Conservation (phyloP, 768 basidiomycete genomes). For the Rhizopogon vulgaris region DNA sequence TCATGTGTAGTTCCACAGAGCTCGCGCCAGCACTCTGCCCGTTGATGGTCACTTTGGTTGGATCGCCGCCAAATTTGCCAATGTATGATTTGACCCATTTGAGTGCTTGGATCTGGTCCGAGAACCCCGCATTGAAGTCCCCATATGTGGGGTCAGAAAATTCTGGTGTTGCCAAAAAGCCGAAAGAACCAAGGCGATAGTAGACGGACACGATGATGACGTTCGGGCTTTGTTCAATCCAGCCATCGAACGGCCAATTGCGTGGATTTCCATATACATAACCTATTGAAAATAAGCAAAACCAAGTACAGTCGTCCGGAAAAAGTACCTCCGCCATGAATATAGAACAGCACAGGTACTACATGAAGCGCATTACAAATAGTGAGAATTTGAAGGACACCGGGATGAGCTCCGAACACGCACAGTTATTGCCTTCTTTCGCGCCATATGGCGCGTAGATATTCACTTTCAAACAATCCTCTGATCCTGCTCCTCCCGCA, state of each 20-base stretch:
- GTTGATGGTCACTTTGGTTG: conserved; percentile 39
- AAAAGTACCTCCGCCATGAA: conserved; percentile 31
- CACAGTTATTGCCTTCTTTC: conserved; percentile 41
- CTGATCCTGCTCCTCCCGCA: conserved; percentile 57
- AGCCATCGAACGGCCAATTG: conserved; percentile 62
- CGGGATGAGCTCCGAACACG: conserved; percentile 10
- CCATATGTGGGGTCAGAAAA: conserved; percentile 34
- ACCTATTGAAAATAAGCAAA: conserved; percentile 22
- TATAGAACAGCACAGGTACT: conserved; percentile 37
- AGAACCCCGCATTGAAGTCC: conserved; percentile 49
- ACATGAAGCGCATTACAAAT: background rate
- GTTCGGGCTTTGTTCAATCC: conserved; percentile 57
- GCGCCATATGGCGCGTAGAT: conserved; percentile 51
- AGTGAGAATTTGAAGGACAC: background rate
- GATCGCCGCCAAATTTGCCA: conserved; percentile 34
- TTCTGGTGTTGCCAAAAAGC: conserved; percentile 51
- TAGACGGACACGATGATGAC: conserved; percentile 63
- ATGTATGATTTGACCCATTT: conserved; percentile 35
- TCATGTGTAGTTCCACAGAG: conserved; percentile 53
- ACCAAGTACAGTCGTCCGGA: background rate
- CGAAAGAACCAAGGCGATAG: conserved; percentile 58
- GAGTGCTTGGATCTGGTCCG: conserved; percentile 44
- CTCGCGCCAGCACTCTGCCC: conserved; percentile 56
- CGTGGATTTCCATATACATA: conserved; percentile 56
- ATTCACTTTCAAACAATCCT: conserved; percentile 66